Evolutionary conservation across 164 flowering plant genomes (phyloP).

Genomic region (Piper longum): DNA sequence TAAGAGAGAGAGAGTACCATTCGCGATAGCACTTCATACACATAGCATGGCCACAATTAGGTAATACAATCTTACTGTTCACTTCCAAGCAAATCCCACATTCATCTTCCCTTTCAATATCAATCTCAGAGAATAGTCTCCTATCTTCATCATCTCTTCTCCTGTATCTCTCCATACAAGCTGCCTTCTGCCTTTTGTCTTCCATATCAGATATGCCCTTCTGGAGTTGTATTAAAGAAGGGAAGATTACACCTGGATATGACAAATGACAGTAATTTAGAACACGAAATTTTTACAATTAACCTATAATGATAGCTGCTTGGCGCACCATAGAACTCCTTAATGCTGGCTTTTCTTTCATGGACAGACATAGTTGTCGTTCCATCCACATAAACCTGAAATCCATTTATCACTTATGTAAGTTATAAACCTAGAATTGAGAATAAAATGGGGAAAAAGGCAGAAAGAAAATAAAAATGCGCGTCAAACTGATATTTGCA

Average conservation of each 20-base stretch:
- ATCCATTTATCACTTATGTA: neutral
- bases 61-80: slow-evolving; percentile 74
- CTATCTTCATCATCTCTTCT: slow-evolving; percentile 54
- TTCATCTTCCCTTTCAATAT: slow-evolving; percentile 82
- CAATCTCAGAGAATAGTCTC: slow-evolving; percentile 34
- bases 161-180: slow-evolving; percentile 57
- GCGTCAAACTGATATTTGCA: neutral
- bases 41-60: slow-evolving; percentile 80
- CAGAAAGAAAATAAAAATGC: neutral
- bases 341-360: slow-evolving; percentile 66
- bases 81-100: slow-evolving; percentile 97
- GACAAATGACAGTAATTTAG: neutral
- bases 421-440: too few species aligned
- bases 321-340: slow-evolving; percentile 54
- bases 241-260: slow-evolving; percentile 65
- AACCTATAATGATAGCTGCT: neutral
- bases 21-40: slow-evolving; percentile 87
- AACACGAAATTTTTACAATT: neutral
- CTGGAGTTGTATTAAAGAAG: slow-evolving; percentile 75
- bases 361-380: slow-evolving; percentile 63
- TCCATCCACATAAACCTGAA: slow-evolving; percentile 63
- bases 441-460: neutral
- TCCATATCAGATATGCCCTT: slow-evolving; percentile 70
- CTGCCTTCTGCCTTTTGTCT: slow-evolving; percentile 66
- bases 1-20: slow-evolving; percentile 32